Conservation (phyloP, 2,329 filamentous ascomycete genomes). For the Diaporthe humulicola region DNA sequence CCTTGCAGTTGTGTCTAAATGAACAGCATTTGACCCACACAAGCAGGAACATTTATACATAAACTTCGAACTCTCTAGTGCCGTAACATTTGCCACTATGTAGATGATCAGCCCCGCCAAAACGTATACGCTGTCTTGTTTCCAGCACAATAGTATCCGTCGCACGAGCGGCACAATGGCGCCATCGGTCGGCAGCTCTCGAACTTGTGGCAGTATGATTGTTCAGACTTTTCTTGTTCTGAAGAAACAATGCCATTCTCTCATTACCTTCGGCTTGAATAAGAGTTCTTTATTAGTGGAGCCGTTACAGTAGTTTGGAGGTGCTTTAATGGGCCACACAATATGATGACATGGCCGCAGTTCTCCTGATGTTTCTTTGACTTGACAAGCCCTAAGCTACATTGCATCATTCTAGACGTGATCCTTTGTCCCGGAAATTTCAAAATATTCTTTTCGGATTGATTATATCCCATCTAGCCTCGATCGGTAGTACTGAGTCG, state of each 20-base stretch:
- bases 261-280: background rate
- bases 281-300: background rate
- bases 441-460: no score
- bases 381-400: no score
- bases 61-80: rapidly evolving
- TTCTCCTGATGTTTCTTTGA: background rate
- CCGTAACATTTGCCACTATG: rapidly evolving
- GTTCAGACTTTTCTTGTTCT: background rate
- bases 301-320: background rate
- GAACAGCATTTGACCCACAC: background rate
- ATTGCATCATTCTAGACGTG: no score
- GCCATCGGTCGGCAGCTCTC: background rate
- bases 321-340: background rate
- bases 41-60: background rate
- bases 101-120: background rate
- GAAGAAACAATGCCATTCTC: background rate
- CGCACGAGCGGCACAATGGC: background rate
- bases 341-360: background rate
- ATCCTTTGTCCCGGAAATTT: no score
- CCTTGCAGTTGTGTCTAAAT: background rate
- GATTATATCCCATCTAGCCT: no score
- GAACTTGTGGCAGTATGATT: background rate
- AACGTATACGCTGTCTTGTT: background rate
- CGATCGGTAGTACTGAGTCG: no score
- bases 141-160: background rate